A percentile compares a stretch with the other conserved stretches of the same genome.
phyloP scores from a whole-genome alignment of 192 early-diverging fungal genomes.

The Geosiphon pyriformis region DNA sequence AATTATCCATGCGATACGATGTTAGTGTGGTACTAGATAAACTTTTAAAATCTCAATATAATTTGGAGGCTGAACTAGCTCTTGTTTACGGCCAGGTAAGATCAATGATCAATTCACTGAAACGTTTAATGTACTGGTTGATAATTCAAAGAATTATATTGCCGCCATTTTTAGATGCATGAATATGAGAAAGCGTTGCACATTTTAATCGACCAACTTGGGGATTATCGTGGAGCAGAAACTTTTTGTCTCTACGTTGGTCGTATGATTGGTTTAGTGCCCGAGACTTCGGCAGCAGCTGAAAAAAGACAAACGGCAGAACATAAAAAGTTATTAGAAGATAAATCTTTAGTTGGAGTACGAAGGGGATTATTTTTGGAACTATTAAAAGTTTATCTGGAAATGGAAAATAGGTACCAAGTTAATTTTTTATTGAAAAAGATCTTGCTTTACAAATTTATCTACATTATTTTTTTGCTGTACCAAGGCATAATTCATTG shows the following conservation, averaged over 20 bases:
- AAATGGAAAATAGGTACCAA: conserved; percentile 37
- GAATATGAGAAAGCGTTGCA: conserved; percentile 40
- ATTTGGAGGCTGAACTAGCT: conserved; percentile 40
- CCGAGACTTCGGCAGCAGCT: conserved; percentile 5
- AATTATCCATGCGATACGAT: conserved; percentile 34
- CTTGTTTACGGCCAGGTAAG: conserved; percentile 47
- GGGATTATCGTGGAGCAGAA: conserved; percentile 52
- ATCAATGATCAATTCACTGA: no score
- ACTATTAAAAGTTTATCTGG: conserved; percentile 45
- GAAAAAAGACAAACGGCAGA: conserved; percentile 10
- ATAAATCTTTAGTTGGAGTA: conserved; percentile 15
- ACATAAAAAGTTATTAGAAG: background rate
- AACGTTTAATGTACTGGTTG: no score
- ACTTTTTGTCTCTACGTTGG: conserved; percentile 48
- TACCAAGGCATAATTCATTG: conserved; percentile 27
- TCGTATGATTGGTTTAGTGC: conserved; percentile 27
- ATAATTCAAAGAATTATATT: no score
- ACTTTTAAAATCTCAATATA: conserved; percentile 28
- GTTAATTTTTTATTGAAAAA: background rate
- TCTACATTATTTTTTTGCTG: background rate
- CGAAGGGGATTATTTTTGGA: conserved; percentile 39
- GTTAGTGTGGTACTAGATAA: conserved; percentile 30
- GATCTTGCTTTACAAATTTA: background rate
- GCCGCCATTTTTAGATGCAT: conserved; percentile 33
- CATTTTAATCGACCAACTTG: conserved; percentile 40